Evolutionary conservation across 257 asterid species (phyloP), one percentile per base, ranked within the genome.

Genomic region (Cordia subcordata): DNA sequence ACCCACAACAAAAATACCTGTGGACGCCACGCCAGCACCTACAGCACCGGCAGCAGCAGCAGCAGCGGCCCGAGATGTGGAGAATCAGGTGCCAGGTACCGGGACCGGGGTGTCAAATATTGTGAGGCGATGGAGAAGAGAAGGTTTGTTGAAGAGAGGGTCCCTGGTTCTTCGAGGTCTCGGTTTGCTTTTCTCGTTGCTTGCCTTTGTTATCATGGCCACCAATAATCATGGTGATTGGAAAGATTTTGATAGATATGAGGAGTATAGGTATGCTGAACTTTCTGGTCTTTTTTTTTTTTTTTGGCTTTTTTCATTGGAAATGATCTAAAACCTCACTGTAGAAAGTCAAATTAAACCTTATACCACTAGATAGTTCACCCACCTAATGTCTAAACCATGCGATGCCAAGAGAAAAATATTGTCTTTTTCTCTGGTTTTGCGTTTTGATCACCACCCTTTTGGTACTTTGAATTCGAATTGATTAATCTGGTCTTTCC

Each of bases 151-250:
- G 40, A 80, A 76, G 80, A 82, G 62, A 61, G 69, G 80, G 23
- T 73, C 73, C 0, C 44, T 82, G 67, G 71, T 73, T 23, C 57
- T 70, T 16, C 94, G 88, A 12, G 70, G 63, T 46, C 39, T 75
- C 35, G 82, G 64, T 19, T 62, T 89, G 38, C 21, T 89, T 61
- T 84, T 84, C 83, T 89, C 96, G 9, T 65, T 77, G 69, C 72
- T 89, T 37, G 84, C 96, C 22, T 89, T 89, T 64, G 55, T 86
- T 38, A 68, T 84, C 17, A 84, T 84, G 96, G 94, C 81, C 8
- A 80, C 68, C 53, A 89, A 89, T 33, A 58, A 70, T 27, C 96
- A 89, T 50, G 95, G 95, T 13, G 90, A 82, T 51, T 68, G 95
- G 87, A 64, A 16, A 60, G 71, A 84, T 4, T 89, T 86, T 62